Evolutionary conservation across 495 filamentous ascomycete genomes (phyloP).

Genomic region (Penicillium steckii): DNA sequence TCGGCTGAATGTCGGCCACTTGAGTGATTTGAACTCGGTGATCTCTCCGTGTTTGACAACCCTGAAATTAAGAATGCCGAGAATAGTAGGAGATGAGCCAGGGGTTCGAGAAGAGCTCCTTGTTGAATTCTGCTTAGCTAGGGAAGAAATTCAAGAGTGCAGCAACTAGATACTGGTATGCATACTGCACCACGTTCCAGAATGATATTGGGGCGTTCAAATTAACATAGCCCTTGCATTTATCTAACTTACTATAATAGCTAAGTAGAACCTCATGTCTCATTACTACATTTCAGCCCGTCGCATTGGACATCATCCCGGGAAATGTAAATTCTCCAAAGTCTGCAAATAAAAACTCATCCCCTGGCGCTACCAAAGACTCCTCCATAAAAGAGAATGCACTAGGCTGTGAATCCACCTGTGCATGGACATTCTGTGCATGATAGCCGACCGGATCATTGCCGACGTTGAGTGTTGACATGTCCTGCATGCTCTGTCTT

Average conservation of each 20-base stretch:
- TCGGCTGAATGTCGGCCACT: not conserved
- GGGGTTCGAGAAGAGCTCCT: no score
- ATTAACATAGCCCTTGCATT: not conserved
- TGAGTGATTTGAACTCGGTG: not conserved
- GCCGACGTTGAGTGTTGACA: not conserved
- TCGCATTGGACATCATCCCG: constrained; percentile 19
- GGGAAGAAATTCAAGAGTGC: no score
- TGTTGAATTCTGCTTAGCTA: no score
- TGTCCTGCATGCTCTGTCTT: not conserved
- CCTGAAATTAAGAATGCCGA: no score
- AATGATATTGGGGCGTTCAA: not conserved
- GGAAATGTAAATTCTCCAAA: constrained; percentile 24
- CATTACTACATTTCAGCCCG: not conserved
- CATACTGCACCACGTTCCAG: no score
- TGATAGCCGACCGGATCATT: constrained; percentile 8
- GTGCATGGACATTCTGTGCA: not conserved
- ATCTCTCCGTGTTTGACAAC: constrained; percentile 6
- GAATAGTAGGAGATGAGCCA: no score
- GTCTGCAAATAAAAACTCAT: constrained; percentile 23
- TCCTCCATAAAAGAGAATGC: constrained; percentile 16
- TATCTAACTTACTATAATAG: no score
- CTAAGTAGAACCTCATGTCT: no score
- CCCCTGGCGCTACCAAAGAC: constrained; percentile 7
- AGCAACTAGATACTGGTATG: no score
- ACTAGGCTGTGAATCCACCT: constrained; percentile 5